Evolutionary conservation across 768 basidiomycete genomes (phyloP).

Genomic region (Paxillus involutus): DNA sequence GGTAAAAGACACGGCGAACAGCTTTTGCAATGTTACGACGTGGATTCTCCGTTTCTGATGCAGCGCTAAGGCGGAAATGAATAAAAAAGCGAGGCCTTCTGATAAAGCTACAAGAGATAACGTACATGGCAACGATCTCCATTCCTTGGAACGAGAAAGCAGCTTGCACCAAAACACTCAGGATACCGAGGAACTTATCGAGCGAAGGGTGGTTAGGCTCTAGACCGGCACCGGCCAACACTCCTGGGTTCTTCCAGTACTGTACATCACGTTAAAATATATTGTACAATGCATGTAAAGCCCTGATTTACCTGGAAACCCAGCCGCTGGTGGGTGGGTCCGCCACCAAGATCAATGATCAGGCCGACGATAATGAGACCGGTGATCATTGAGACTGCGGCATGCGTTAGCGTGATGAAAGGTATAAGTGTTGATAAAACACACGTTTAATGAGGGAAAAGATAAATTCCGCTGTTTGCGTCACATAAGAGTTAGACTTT

Average conservation of each 20-base stretch:
- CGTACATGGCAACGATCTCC: slow-evolving; percentile 38
- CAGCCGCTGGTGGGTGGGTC: slow-evolving; percentile 42
- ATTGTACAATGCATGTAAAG: neutral
- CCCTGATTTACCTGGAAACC: slow-evolving; percentile 56
- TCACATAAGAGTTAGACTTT: neutral
- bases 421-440: slow-evolving; percentile 9
- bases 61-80: slow-evolving; percentile 44
- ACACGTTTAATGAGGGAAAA: slow-evolving; percentile 67
- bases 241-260: slow-evolving; percentile 48
- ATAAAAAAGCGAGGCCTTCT: neutral
- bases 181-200: slow-evolving; percentile 29
- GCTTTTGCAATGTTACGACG: slow-evolving; percentile 78
- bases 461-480: slow-evolving; percentile 54
- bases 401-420: neutral
- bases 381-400: slow-evolving; percentile 55
- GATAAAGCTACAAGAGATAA: slow-evolving; percentile 6
- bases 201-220: slow-evolving; percentile 3
- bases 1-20: slow-evolving; percentile 72
- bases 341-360: slow-evolving; percentile 77
- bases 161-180: slow-evolving; percentile 54
- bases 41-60: slow-evolving; percentile 76
- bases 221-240: slow-evolving; percentile 29
- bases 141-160: slow-evolving; percentile 59
- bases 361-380: slow-evolving; percentile 61
- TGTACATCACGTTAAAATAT: slow-evolving; percentile 28